phyloP scores from a whole-genome alignment of 805 yeast species.

The Nakazawaea pomicola region DNA sequence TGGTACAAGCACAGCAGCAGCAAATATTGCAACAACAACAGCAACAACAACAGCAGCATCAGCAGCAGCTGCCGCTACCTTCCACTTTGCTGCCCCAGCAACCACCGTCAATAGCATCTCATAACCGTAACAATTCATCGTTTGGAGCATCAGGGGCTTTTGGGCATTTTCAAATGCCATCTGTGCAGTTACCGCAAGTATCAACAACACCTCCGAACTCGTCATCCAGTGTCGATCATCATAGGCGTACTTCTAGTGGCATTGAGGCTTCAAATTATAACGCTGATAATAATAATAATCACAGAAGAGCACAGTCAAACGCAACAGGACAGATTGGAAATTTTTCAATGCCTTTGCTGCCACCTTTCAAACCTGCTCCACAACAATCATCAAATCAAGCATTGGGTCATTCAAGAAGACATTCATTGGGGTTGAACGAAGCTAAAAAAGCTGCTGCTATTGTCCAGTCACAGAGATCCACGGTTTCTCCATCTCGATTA shows the following conservation, averaged over 20 bases:
- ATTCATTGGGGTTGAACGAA: slow-evolving; percentile 85
- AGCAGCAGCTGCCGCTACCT: too few species aligned
- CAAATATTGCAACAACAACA: slow-evolving; percentile 74
- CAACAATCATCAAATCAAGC: slow-evolving; percentile 19
- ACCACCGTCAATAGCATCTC: slow-evolving; percentile 16
- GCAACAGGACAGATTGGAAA: slow-evolving; percentile 3
- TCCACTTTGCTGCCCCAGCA: too few species aligned
- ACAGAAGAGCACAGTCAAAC: slow-evolving; percentile 11
- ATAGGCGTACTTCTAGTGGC: slow-evolving; percentile 26
- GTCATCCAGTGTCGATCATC: slow-evolving; percentile 15
- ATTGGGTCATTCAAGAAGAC: slow-evolving; percentile 84
- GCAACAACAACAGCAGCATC: slow-evolving; percentile 25
- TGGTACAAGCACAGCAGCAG: slow-evolving; percentile 89
- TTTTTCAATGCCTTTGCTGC: slow-evolving; percentile 7
- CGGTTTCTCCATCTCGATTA: slow-evolving; percentile 27
- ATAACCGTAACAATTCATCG: slow-evolving; percentile 7
- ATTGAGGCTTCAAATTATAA: neutral
- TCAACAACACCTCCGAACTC: slow-evolving; percentile 23
- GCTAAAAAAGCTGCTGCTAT: slow-evolving; percentile 97
- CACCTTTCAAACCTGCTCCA: slow-evolving; percentile 7
- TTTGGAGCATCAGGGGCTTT: slow-evolving; percentile 10
- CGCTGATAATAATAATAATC: neutral
- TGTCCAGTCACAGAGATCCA: slow-evolving; percentile 65
- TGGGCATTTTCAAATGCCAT: slow-evolving; percentile 19
- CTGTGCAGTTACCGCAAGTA: slow-evolving; percentile 21